These are phyloP conservation scores for Roridomyces roridus DNA, from an alignment of 768 basidiomycete species.

Conservation along the genomic window DNA sequence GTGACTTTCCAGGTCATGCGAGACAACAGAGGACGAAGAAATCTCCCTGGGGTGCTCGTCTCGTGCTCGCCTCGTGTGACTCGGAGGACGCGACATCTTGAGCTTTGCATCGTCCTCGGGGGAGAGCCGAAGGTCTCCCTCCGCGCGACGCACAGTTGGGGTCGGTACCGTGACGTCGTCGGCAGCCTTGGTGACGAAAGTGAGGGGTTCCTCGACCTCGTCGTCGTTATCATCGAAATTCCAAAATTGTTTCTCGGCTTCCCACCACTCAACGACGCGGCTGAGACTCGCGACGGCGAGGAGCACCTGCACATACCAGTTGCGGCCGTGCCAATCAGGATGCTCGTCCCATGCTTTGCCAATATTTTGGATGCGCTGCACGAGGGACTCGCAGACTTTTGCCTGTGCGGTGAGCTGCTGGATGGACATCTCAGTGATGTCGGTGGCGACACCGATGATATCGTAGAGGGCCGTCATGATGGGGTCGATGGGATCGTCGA, in stretches of 20 bases:
- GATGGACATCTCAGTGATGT: conserved; percentile 89
- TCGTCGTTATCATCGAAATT: conserved; percentile 94
- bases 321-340: conserved; percentile 96
- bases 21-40: conserved; percentile 31
- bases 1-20: conserved; percentile 38
- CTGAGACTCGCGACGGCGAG: conserved; percentile 95
- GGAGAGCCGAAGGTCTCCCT: conserved; percentile 55
- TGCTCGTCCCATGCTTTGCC: conserved; percentile 98
- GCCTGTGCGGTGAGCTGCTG: conserved; percentile 85
- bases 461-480: conserved; percentile 92
- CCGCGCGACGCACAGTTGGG: conserved; percentile 44
- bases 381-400: conserved; percentile 84
- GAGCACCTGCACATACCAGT: conserved; percentile 97
- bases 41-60: conserved; percentile 63
- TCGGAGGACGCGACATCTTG: conserved; percentile 54
- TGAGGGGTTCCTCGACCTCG: conserved; percentile 88
- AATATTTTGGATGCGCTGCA: conserved; percentile 89
- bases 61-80: conserved; percentile 59
- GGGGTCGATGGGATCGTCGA: conserved; percentile 87
- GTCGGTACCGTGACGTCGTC: conserved; percentile 53
- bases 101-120: conserved; percentile 60
- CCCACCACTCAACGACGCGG: conserved; percentile 99
- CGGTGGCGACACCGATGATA: conserved; percentile 91
- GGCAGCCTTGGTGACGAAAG: conserved; percentile 91
- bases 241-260: conserved; percentile 99